Conservation (phyloP, 371 early-diverging fungal genomes). For the Sanchytrium tribonematis region DNA sequence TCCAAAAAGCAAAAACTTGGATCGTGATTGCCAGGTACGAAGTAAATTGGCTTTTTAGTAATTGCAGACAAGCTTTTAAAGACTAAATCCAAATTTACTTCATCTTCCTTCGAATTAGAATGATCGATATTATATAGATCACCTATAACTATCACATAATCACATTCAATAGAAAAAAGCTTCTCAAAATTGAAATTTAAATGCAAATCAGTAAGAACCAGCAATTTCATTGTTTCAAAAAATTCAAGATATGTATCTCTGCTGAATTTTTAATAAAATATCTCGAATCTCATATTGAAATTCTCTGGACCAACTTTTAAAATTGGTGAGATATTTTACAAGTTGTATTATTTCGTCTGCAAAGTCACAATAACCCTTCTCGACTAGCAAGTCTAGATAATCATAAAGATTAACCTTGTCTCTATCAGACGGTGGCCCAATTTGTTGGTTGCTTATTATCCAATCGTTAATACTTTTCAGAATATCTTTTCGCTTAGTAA, state of each 20-base stretch:
- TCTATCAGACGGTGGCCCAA: not conserved
- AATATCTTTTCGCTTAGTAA: not conserved
- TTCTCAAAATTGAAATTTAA: no score
- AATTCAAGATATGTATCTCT: not conserved
- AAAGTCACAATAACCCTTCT: not conserved
- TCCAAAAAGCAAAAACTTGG: no score
- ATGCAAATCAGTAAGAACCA: no score
- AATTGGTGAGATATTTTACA: not conserved
- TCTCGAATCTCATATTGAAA: not conserved
- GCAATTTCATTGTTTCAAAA: no score
- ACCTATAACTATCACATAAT: no score
- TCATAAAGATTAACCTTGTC: not conserved
- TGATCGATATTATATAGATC: no score
- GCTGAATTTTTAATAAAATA: not conserved
- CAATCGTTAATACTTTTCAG: not conserved
- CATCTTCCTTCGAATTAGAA: no score
- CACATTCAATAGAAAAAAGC: no score
- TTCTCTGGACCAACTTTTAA: not conserved
- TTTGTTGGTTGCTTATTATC: not conserved
- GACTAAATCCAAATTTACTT: no score
- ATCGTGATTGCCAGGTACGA: no score
- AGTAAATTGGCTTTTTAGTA: no score
- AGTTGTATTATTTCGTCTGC: not conserved
- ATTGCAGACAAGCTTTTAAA: no score
- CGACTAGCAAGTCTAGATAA: not conserved